These are phyloP conservation scores for Pseudopyricularia javanii DNA, from an alignment of 2,329 filamentous ascomycete species.

Conservation along the genomic window DNA sequence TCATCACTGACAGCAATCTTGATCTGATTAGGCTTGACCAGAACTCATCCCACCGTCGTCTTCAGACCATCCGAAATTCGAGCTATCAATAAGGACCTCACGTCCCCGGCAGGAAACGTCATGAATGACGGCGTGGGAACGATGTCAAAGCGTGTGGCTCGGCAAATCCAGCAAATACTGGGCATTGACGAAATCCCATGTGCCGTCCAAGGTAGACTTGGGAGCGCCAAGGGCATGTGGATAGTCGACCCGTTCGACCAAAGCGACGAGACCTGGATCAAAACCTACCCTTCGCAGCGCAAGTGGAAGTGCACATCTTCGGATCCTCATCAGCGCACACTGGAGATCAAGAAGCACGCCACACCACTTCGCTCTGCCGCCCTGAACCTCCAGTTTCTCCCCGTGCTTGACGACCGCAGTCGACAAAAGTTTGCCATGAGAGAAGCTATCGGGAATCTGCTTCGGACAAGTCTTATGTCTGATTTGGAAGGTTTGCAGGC, in stretches of 20 bases:
- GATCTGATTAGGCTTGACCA: slow-evolving; percentile 32
- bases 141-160: slow-evolving; percentile 50
- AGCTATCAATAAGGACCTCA: slow-evolving; percentile 21
- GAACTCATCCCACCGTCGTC: slow-evolving; percentile 31
- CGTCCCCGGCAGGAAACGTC: slow-evolving; percentile 24
- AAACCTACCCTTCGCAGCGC: slow-evolving; percentile 51
- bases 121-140: slow-evolving; percentile 58
- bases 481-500: slow-evolving; percentile 39
- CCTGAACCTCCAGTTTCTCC: slow-evolving; percentile 57
- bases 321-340: slow-evolving; percentile 42
- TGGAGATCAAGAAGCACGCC: slow-evolving; percentile 47
- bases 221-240: slow-evolving; percentile 68
- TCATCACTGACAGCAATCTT: not conserved
- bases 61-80: slow-evolving; percentile 34
- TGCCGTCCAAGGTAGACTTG: slow-evolving; percentile 58
- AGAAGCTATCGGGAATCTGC: slow-evolving; percentile 30
- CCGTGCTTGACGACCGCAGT: slow-evolving; percentile 51
- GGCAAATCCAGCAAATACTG: slow-evolving; percentile 34
- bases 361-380: slow-evolving; percentile 34
- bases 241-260: slow-evolving; percentile 40
- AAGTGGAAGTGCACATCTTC: slow-evolving; percentile 49
- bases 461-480: slow-evolving; percentile 33
- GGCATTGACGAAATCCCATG: slow-evolving; percentile 43
- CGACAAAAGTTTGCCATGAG: slow-evolving; percentile 30
- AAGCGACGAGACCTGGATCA: slow-evolving; percentile 46